These are phyloP conservation scores for Coemansia biformis DNA, from an alignment of 192 early-diverging fungal genomes.

Conservation along the genomic window DNA sequence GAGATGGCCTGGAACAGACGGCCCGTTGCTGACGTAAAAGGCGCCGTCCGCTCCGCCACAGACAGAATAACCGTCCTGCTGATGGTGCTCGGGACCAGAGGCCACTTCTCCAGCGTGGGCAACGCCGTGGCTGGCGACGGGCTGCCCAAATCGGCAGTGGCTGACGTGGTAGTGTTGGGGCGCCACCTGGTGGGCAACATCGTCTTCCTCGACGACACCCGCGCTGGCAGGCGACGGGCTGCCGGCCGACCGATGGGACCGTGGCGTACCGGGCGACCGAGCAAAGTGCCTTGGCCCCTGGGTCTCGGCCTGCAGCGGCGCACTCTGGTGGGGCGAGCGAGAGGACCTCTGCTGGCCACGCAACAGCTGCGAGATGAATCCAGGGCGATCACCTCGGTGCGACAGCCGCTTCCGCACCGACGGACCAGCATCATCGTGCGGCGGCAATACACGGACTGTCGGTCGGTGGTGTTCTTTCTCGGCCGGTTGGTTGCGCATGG, in stretches of 20 bases:
- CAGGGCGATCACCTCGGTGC: constrained; percentile 6
- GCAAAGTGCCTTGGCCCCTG: not conserved
- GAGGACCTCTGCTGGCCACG: constrained; percentile 19
- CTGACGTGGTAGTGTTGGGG: constrained; percentile 8
- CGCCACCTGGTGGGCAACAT: not conserved
- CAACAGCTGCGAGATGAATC: constrained; percentile 40
- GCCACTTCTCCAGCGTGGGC: no score
- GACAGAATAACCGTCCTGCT: no score
- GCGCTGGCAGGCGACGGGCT: constrained; percentile 3
- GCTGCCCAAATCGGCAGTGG: constrained; percentile 5
- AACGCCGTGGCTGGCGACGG: not conserved
- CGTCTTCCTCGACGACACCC: not conserved
- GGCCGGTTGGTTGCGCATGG: constrained; percentile 16
- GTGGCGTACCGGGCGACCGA: constrained; percentile 18
- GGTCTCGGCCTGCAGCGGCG: not conserved
- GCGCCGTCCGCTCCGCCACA: not conserved
- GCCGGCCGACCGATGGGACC: constrained; percentile 1
- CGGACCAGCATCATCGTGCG: not conserved
- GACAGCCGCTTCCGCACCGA: constrained; percentile 11
- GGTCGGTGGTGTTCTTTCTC: constrained; percentile 1
- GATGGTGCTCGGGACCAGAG: no score
- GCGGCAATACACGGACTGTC: constrained; percentile 16
- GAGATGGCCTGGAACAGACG: no score
- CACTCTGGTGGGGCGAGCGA: constrained; percentile 10
- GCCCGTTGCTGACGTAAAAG: no score